These are phyloP conservation scores for Backusella liffmaniae DNA, from an alignment of 192 early-diverging fungal species.

Conservation along the genomic window DNA sequence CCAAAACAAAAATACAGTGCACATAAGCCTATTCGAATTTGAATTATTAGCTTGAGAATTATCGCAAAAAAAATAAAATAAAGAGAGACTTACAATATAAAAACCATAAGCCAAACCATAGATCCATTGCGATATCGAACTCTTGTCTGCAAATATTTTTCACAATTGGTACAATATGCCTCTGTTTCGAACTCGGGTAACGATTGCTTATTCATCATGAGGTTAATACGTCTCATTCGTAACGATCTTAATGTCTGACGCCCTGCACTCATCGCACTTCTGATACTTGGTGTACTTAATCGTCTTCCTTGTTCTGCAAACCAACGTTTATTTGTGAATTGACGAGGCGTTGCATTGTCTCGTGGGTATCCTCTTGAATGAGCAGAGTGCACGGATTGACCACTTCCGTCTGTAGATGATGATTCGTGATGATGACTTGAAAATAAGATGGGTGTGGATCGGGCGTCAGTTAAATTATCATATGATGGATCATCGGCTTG, in stretches of 20 bases:
- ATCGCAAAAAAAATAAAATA: background rate
- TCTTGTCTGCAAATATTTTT: slow-evolving; percentile 11
- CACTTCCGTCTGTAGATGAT: background rate
- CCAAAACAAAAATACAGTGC: slow-evolving; percentile 19
- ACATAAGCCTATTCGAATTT: background rate
- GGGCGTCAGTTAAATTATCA: background rate
- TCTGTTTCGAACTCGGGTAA: slow-evolving; percentile 14
- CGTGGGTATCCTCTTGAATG: background rate
- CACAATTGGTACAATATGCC: slow-evolving; percentile 7
- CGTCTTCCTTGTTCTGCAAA: background rate
- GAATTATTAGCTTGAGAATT: background rate
- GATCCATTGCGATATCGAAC: slow-evolving; percentile 11
- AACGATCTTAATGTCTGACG: background rate
- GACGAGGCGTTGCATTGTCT: background rate
- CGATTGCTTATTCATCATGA: background rate
- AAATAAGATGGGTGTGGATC: background rate
- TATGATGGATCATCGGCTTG: slow-evolving; percentile 1
- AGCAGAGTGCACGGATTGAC: background rate
- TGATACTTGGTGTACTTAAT: slow-evolving; percentile 2
- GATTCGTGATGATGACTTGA: background rate
- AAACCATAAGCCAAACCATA: slow-evolving; percentile 9
- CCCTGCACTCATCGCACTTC: background rate
- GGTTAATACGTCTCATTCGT: background rate
- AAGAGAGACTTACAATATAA: slow-evolving; percentile 10
- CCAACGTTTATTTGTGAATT: background rate